Evolutionary conservation across 495 filamentous ascomycete genomes (phyloP), one percentile per base, ranked within the genome.

Genomic region (Tuber brumale): DNA sequence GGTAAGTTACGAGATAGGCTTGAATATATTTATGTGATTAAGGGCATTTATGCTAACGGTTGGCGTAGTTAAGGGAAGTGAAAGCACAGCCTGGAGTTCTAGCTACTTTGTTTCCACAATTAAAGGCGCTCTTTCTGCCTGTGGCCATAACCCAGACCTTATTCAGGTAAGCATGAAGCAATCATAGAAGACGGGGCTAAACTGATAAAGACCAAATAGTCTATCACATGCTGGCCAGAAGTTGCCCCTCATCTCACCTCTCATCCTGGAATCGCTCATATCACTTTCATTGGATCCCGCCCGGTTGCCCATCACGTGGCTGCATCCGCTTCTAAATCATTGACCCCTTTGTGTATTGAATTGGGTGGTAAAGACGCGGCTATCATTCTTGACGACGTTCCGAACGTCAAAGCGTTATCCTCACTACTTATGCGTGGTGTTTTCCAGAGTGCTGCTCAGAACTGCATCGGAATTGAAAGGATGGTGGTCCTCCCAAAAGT

Each of bases 371-470:
- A 99, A 84, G 95, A 99, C 84, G 92, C 96, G 19, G 90, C 92
- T n/a, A 91, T 99, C 45, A 84, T 99, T 39, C 91, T 99, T 51
- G 92, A 97, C 81, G 91, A 94, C 69, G 85, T 92, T 27, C 76
- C 83, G 41, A 86, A 85, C 41, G 84, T 97, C 21, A 81, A 88
- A 0, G 86, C 89, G 51, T 89, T 97, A 71, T 89, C 89, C 42
- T 92, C 93, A 43, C 91, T 94, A 76, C 88, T 98, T 77, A 89
- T 98, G 86, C 90, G 96, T 72, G 95, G 94, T 66, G 91, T 92
- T 45, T 99, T 98, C 86, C 95, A 97, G 84, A 93, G 94, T 74
- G 90, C 94, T n/a, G 95, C 95, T 1, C 95, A 99, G 83, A 99
- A 99, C 85, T 99, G 95, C 85, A 93, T 98, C 84, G 95, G 96